These are phyloP conservation scores for Zizania palustris DNA, from an alignment of 202 grass and related monocot genomes.

Conservation along the genomic window DNA sequence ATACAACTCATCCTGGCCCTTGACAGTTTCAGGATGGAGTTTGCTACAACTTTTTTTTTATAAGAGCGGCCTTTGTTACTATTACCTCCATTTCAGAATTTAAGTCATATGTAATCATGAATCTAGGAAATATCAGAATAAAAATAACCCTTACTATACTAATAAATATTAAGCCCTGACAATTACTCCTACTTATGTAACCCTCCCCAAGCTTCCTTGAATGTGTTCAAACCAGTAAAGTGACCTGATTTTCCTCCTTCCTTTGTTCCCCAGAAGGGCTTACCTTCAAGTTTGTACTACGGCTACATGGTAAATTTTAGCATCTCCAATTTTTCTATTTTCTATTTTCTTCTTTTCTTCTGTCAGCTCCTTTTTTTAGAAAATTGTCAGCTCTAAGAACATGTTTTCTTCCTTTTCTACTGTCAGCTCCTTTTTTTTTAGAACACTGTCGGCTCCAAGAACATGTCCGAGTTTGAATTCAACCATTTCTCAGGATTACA, in stretches of 20 bases:
- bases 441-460: no score
- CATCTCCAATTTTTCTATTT: not conserved
- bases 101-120: no score
- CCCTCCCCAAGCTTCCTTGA: not conserved
- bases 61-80: constrained; percentile 36
- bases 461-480: no score
- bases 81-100: no score
- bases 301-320: not conserved
- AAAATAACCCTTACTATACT: not conserved
- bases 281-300: not conserved
- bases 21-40: constrained; percentile 15
- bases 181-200: constrained; percentile 27
- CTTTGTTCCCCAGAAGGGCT: not conserved
- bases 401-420: no score
- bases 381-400: no score
- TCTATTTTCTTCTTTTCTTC: no score
- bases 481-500: not conserved
- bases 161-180: not conserved
- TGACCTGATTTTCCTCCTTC: not conserved
- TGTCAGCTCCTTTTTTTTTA: no score
- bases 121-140: no score
- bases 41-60: constrained; percentile 12
- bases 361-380: no score
- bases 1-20: constrained; percentile 42
- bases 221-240: not conserved